Evolutionary conservation across 495 filamentous ascomycete genomes (phyloP), one percentile per base, ranked within the genome.

Genomic region (Oidiodendron maius): DNA sequence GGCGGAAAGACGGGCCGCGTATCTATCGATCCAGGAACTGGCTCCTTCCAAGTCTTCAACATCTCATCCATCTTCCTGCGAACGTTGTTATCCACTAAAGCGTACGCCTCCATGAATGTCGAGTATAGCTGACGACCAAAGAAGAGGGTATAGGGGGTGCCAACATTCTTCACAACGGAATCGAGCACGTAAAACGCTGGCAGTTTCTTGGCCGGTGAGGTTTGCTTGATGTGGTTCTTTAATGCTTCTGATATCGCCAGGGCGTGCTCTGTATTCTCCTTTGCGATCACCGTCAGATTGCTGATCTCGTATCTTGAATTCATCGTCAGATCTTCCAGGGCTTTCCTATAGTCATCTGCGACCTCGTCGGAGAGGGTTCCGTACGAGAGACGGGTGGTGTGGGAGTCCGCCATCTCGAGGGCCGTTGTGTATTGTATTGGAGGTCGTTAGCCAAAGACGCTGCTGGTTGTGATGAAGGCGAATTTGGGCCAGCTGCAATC

Each of bases 101-200:
- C 83, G 63, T 96, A 98, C 44, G 94, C 88, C 55, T 89, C 84
- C 90, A 98, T 96, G 63, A 96, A 98, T 15, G 87, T 96, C 54
- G 80, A 77, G 64, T 88, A 97, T 49, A 98, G 78, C 64, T 91
- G 90, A 16, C 86, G 82, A 30, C 93, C 87, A 51, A 98, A 82
- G 63, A 93, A 96, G 5, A 96, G 75, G 1, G 89, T 95, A 67
- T 97, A 98, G 40, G 93, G 94, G 1, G 90, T 96, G 21, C 94
- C 94, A 48, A 97, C 90, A 75, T 97, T 97, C 70, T 98, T 98
- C 59, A 93, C 93, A 47, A 98, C 87, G 8, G 91, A 96, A 69
- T 98, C 93, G 62, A 96, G 86, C 57, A 98, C 84, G 71, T 97
- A 98, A n/a, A 98, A 76, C 2, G 94, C 88, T 18, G 91, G 89